phyloP scores from a whole-genome alignment of 495 filamentous ascomycete genomes.

The Lasiosphaeriaceae sp. region DNA sequence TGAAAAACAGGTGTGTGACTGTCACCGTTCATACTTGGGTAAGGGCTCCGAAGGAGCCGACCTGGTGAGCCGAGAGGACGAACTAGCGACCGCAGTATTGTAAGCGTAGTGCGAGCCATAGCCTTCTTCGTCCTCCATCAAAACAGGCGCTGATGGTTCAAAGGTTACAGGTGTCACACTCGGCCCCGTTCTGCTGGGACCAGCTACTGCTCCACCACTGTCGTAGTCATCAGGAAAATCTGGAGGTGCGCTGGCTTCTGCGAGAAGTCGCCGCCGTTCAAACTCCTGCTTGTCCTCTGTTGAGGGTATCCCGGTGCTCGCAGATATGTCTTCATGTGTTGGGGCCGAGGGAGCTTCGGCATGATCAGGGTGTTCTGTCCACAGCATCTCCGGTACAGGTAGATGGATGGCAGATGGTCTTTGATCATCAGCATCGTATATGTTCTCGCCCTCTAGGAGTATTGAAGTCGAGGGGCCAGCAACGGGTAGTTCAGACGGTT shows the following conservation, averaged over 20 bases:
- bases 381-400: background rate
- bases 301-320: conserved; percentile 29
- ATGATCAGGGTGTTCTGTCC: conserved; percentile 2
- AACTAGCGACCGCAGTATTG: conserved; percentile 19
- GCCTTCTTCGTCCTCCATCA: conserved; percentile 61
- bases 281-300: conserved; percentile 85
- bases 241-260: conserved; percentile 67
- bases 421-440: conserved; percentile 33
- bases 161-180: conserved; percentile 17
- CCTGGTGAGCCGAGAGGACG: conserved; percentile 1
- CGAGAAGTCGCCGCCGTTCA: conserved; percentile 68
- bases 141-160: conserved; percentile 62
- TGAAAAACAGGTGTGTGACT: too few relatives aligned
- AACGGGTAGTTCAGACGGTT: conserved; percentile 34
- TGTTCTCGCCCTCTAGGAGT: conserved; percentile 30
- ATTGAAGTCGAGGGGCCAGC: conserved; percentile 46
- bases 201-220: conserved; percentile 13
- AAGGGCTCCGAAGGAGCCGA: background rate
- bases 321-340: conserved; percentile 40
- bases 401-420: background rate
- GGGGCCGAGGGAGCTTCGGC: conserved; percentile 41
- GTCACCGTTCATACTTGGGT: conserved; percentile 15
- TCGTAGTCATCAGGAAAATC: conserved; percentile 48
- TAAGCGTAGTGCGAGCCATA: conserved; percentile 37
- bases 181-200: conserved; percentile 14